Conservation (phyloP, 169 alveolate species). For the Cystoisospora suis region DNA sequence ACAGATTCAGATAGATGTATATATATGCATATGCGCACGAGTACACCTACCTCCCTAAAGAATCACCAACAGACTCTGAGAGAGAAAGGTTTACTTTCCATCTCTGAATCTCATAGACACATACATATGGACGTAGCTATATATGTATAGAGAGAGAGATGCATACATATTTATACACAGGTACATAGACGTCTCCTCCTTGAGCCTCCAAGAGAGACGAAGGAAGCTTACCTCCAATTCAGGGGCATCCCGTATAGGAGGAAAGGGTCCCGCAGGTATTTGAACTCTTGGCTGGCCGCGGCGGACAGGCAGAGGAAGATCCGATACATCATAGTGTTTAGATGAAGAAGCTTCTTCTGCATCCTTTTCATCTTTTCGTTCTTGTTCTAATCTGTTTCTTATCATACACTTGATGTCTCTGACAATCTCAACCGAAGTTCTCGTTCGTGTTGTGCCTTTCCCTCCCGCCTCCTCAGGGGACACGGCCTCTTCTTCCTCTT, state of each 20-base stretch:
- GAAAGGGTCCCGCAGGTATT: not conserved
- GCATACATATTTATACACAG: not conserved
- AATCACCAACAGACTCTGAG: not conserved
- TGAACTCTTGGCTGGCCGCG: not conserved
- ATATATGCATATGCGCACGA: not conserved
- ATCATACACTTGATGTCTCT: too few species aligned
- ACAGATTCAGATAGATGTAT: not conserved
- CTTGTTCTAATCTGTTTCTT: too few species aligned
- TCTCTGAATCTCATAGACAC: not conserved
- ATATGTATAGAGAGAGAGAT: too few species aligned
- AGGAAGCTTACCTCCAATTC: not conserved
- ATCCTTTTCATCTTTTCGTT: too few species aligned
- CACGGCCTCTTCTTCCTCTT: too few species aligned
- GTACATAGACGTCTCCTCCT: too few species aligned
- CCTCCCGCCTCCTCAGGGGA: too few species aligned
- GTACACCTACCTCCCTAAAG: not conserved
- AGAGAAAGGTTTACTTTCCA: not conserved
- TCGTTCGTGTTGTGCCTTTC: too few species aligned
- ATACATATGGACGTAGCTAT: not conserved
- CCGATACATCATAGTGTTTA: too few species aligned
- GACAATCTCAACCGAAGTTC: too few species aligned
- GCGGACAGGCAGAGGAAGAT: not conserved
- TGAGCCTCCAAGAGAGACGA: not conserved
- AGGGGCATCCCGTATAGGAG: not conserved
- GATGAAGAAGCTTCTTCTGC: too few species aligned